A percentile compares a stretch with the other conserved stretches of the same genome.
These are phyloP conservation scores for Plasmodium vivax DNA, from an alignment of 169 alveolate species.

Conservation along the genomic window DNA sequence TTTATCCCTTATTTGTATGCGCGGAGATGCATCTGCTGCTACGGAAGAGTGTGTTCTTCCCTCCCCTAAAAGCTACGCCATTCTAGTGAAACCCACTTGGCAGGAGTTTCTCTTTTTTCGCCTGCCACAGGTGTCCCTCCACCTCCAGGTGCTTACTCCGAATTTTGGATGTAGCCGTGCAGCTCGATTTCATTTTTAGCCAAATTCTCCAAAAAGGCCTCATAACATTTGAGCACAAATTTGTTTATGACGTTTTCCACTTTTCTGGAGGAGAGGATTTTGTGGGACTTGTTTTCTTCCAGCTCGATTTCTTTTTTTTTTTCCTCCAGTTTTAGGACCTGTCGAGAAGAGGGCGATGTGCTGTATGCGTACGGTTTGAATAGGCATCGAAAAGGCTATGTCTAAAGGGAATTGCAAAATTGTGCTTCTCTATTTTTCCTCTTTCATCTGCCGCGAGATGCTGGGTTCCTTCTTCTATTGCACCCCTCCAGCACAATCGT, in stretches of 20 bases:
- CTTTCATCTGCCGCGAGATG: not conserved
- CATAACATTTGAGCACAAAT: conserved; percentile 57
- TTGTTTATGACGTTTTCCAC: conserved; percentile 53
- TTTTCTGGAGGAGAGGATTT: conserved; percentile 34
- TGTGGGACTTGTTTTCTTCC: conserved; percentile 40
- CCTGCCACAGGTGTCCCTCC: not conserved
- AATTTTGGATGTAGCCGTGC: not conserved
- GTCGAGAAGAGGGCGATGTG: not conserved
- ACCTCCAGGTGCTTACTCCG: not conserved
- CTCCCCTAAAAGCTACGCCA: not conserved
- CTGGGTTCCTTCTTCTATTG: not conserved
- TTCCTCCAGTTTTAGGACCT: conserved; percentile 51
- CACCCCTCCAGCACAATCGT: not conserved
- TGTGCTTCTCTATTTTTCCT: not conserved
- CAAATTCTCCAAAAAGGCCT: conserved; percentile 17
- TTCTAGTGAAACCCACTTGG: not conserved
- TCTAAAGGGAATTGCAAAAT: not conserved
- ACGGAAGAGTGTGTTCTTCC: not conserved
- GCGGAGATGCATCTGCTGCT: not conserved
- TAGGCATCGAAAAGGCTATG: not conserved
- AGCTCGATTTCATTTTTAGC: conserved; percentile 31
- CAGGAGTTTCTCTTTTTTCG: not conserved
- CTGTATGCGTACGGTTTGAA: not conserved
- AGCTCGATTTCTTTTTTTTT: conserved; percentile 64
- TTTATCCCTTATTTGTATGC: not conserved